These are phyloP conservation scores for Zangia roseola DNA, from an alignment of 768 basidiomycete species.

Conservation along the genomic window DNA sequence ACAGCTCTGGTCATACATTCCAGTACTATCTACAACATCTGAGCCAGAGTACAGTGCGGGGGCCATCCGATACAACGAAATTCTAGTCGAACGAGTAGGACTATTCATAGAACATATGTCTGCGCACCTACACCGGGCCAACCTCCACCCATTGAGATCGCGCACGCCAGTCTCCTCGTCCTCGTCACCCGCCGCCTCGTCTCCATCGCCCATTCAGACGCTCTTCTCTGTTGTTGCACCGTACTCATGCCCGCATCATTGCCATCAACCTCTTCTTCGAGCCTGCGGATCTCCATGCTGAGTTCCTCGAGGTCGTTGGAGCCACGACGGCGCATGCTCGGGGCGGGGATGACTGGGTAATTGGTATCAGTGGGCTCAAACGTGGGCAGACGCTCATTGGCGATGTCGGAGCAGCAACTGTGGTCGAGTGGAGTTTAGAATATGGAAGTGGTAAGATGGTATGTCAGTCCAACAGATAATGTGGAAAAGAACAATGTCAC, in stretches of 20 bases:
- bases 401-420: constrained; percentile 69
- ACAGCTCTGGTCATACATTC: too few species aligned
- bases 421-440: background rate
- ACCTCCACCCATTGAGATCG: too few species aligned
- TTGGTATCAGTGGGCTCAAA: constrained; percentile 39
- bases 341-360: constrained; percentile 53
- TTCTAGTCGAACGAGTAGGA: too few species aligned
- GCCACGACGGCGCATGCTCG: constrained; percentile 54
- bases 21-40: too few species aligned
- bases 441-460: too few species aligned
- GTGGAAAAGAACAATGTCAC: constrained; percentile 27
- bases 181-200: constrained; percentile 45
- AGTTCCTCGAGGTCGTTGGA: constrained; percentile 43
- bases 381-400: constrained; percentile 75
- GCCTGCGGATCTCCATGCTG: constrained; percentile 64
- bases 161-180: constrained; percentile 36
- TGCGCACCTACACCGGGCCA: too few species aligned
- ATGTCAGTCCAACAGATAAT: background rate
- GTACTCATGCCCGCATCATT: background rate
- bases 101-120: too few species aligned
- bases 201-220: constrained; percentile 63
- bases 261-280: constrained; percentile 55
- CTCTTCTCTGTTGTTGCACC: background rate
- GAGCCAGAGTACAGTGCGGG: too few species aligned
- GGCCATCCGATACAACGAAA: too few species aligned